Percentiles rank a stretch among this genome's conserved stretches.
phyloP scores from a whole-genome alignment of 306 rosid genomes.

The Cucumis sativus region Cucumber_9930_V3 NC_026656.2:18617501-18618000 shows the following conservation, averaged over 20 bases:
- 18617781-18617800: slow-evolving; percentile 24
- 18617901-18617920: slow-evolving; percentile 68
- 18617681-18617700: slow-evolving; percentile 64
- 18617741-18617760: slow-evolving; percentile 47
- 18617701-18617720: slow-evolving; percentile 46
- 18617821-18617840: slow-evolving; percentile 35
- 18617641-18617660: neutral
- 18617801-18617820: slow-evolving; percentile 68
- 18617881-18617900: slow-evolving; percentile 62
- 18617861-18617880: slow-evolving; percentile 42
- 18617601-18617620: slow-evolving; percentile 7
- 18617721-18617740: slow-evolving; percentile 38
- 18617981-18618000: slow-evolving; percentile 44
- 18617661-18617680: slow-evolving; percentile 54
- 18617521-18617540: slow-evolving; percentile 47
- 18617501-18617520: slow-evolving; percentile 48
- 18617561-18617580: slow-evolving; percentile 48
- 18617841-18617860: slow-evolving; percentile 48
- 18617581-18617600: slow-evolving; percentile 63
- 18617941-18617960: slow-evolving; percentile 31
- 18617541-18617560: slow-evolving; percentile 28
- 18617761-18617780: slow-evolving; percentile 48
- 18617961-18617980: slow-evolving; percentile 34
- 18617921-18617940: slow-evolving; percentile 26
- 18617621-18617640: too few relatives aligned